Evolutionary conservation across 176 grass and related monocot genomes (phyloP), one percentile per base, ranked within the genome.

Genomic region (Luzula sylvatica): DNA sequence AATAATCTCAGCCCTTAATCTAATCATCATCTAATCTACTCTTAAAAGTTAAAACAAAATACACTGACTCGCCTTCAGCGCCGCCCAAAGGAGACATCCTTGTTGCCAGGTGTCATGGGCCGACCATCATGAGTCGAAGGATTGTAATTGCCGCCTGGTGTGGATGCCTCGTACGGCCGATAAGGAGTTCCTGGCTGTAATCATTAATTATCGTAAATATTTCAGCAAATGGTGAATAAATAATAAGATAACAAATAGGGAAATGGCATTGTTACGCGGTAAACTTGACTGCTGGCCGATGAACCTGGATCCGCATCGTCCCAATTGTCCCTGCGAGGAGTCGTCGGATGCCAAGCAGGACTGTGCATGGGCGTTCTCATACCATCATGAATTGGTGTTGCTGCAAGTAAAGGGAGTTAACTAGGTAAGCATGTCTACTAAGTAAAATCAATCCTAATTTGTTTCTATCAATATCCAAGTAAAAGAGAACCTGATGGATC

Each of bases 321-420:
- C 92, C 92, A 98, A 38, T 71, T 83, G 70, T 98, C 92, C 86
- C 92, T 98, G 72, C 85, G 66, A 77, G 92, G 92, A 24, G 85
- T 98, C 92, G 87, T 90, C 28, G 92, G 86, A 76, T 86, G 82
- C 65, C 85, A 35, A 9, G 30, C 30, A 35, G 5, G 67, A 61
- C 75, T 83, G 5, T 71, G 78, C 81, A 90, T 80, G 38, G 92
- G 92, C 53, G 92, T 98, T 52, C 86, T 68, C 92, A 98, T 90
- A 28, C 92, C 92, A 65, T 98, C 84, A 15, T 90, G 92, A 68
- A 98, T 86, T 3, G 92, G 92, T 20, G 85, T 98, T 56, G 92
- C 92, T 98, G 81, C 52, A 76, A 39, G 3, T 32, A 32, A n/a
- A n/a, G n/a, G n/a, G n/a, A n/a, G n/a, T n/a, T n/a, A n/a, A n/a